Conservation (phyloP, 257 asterid genomes). For the Solanum sparsipilum region DNA sequence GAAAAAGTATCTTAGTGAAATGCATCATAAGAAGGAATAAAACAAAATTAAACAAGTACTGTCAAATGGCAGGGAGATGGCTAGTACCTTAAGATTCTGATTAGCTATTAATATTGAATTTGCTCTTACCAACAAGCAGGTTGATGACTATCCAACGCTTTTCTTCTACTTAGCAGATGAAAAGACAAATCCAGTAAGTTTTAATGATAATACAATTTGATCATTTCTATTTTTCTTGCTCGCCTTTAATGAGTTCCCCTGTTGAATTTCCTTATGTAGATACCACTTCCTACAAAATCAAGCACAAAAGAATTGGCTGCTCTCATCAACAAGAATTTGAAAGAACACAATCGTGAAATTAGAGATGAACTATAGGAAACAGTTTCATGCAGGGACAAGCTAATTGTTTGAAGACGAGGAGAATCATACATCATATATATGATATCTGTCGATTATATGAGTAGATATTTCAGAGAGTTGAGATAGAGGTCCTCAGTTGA, state of each 20-base stretch:
- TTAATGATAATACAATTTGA: neutral
- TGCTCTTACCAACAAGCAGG: slow-evolving; percentile 29
- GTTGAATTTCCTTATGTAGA: slow-evolving; percentile 23
- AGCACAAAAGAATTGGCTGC: slow-evolving; percentile 66
- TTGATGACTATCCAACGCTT: slow-evolving; percentile 68
- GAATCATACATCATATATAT: neutral
- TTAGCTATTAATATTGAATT: neutral
- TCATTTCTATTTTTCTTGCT: neutral
- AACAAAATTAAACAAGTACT: neutral
- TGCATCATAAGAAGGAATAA: neutral
- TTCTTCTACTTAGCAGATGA: slow-evolving; percentile 66
- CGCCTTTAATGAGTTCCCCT: neutral
- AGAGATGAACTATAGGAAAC: slow-evolving; percentile 71
- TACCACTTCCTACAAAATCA: slow-evolving; percentile 51
- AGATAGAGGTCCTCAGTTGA: neutral
- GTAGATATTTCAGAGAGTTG: neutral
- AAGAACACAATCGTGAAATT: slow-evolving; percentile 26
- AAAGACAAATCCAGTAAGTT: slow-evolving; percentile 57
- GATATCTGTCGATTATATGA: neutral
- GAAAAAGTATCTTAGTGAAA: neutral
- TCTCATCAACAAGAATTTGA: slow-evolving; percentile 58
- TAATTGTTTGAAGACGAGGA: neutral
- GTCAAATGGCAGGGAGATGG: neutral
- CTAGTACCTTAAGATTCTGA: neutral
- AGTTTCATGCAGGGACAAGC: neutral